Evolutionary conservation across 768 basidiomycete species (phyloP), one percentile per base, ranked within the genome.

Genomic region (Pleurotus pulmonarius): DNA sequence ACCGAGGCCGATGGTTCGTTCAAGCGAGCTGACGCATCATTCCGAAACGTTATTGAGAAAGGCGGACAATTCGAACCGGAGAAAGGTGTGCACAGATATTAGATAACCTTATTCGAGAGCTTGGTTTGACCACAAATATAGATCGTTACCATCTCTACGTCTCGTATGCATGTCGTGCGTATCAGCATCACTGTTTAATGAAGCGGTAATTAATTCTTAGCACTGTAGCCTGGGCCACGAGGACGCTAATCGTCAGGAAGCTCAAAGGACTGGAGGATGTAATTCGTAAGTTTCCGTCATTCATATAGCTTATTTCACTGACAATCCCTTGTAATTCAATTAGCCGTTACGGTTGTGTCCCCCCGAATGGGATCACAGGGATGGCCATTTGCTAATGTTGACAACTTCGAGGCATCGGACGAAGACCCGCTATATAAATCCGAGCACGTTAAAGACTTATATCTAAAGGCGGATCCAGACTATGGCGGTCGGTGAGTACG

Each of bases 71-170:
- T 87, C 61, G 73, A 82, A 45, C 86, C 95, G 1, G 94, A 94
- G 69, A 82, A 75, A 70, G 90, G 92, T 88, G 58, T 51, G 79
- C 68, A 34, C 4, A n/a, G 12, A 24, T 9, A 53, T 53, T 16
- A 51, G 25, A 8, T 9, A 18, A 46, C 5, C 24, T 13, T 40
- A 6, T 4, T 55, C 15, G 47, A 25, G 24, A 24, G 5, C 18
- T 47, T n/a, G 34, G 2, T 16, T 48, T 11, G 48, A 39, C 2
- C 24, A 38, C n/a, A 45, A 52, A 49, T 45, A 22, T 61, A 93
- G 93, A 85, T 58, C 87, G 95, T 45, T 98, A 98, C 68, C 90
- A 91, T 62, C 90, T 96, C 61, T 96, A 92, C 64, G 90, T 97
- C 57, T 90, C 89, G 3, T 84, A 86, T 60, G 85, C 88, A 1